These are phyloP conservation scores for Radiomyces spectabilis DNA, from an alignment of 192 early-diverging fungal genomes.

Conservation along the genomic window DNA sequence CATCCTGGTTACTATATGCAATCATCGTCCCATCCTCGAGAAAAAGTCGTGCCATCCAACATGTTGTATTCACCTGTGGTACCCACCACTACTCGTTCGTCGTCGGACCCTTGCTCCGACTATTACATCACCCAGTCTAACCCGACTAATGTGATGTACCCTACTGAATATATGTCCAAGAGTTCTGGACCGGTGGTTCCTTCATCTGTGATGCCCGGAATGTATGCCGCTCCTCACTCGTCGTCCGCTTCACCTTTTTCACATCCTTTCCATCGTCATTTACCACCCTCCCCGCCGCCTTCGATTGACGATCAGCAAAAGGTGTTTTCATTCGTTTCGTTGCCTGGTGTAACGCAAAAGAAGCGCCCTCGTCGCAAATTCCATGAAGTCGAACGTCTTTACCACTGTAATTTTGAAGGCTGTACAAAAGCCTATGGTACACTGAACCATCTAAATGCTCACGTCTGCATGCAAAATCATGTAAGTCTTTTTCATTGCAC, in stretches of 20 bases:
- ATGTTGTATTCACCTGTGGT: not conserved
- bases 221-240: not conserved
- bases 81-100: not conserved
- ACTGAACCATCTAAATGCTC: slow-evolving; percentile 51
- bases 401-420: slow-evolving; percentile 39
- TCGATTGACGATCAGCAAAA: slow-evolving; percentile 1
- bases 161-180: too few species aligned
- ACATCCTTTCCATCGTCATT: not conserved
- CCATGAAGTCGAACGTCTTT: slow-evolving; percentile 52
- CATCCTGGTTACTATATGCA: too few species aligned
- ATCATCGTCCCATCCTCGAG: too few species aligned
- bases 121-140: not conserved
- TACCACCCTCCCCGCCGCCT: not conserved
- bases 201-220: too few species aligned
- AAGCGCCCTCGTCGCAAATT: slow-evolving; percentile 46
- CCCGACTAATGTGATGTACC: not conserved
- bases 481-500: slow-evolving; percentile 8
- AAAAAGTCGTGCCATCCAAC: too few species aligned
- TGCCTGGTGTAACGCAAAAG: slow-evolving; percentile 44
- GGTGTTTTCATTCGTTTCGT: slow-evolving; percentile 30
- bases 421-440: slow-evolving; percentile 52
- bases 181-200: too few species aligned
- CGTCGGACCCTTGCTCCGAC: not conserved
- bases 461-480: slow-evolving; percentile 53
- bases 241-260: not conserved